Evolutionary conservation across 192 early-diverging fungal genomes (phyloP), one percentile per base, ranked within the genome.

Genomic region (Linnemannia hyalina): DNA sequence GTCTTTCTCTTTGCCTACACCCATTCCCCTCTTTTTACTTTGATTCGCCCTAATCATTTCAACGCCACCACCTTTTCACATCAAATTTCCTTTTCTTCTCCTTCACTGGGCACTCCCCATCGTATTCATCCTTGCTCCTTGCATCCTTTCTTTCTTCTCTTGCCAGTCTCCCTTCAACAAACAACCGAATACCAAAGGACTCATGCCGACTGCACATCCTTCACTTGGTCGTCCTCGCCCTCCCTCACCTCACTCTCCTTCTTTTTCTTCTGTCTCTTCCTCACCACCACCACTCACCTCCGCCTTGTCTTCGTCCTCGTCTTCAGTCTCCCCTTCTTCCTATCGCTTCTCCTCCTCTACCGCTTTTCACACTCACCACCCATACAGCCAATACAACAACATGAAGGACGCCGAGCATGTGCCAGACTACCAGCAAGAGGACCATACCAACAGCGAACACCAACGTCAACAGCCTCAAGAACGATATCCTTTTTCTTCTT

Each of bases 151-250:
- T 68, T 42, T 36, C 6, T 68, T 26, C n/a, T 71, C 42, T 68
- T 44, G 36, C n/a, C n/a, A 6, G 20, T 38, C 76, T 57, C 8
- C 26, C 29, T 57, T 8, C 36, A 26, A 40, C 49, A 18, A 29
- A 52, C 44, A 49, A 42, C 16, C 11, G 11, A 41, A 73, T 29
- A 47, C 46, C 72, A 74, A 41, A 41, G 5, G 35, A 16, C 46
- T 13, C n/a, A 75, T 81, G 80, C 68, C 80, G 11, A 81, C 80
- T 36, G 80, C 70, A 54, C 69, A 79, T 55, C 70, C 77, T 15
- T 42, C 70, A 2, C n/a, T 42, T n/a, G 38, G 41, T 71, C 70
- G 40, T n/a, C 70, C 38, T 41, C 70, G 70, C 70, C 70, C 41
- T 22, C 36, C 70, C 35, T 42, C 70, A 8, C 22, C 54, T 3